Percentiles rank a stretch among this genome's conserved stretches.
Conservation (phyloP, 2,329 filamentous ascomycete genomes). For the Juglanconis juglandina region DNA sequence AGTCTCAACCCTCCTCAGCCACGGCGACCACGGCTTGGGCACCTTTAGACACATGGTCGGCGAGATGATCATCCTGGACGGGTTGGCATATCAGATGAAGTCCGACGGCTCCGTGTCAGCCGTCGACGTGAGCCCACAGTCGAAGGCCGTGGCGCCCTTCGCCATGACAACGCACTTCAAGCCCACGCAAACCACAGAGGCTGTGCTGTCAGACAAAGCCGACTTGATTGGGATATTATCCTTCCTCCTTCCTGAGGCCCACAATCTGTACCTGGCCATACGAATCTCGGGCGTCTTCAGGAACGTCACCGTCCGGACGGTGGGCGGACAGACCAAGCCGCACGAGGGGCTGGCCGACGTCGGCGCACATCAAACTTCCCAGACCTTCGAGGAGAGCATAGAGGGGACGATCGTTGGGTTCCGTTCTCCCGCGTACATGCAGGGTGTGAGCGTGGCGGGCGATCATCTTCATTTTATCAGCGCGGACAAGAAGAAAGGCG, state of each 20-base stretch:
- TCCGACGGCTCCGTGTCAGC: constrained; percentile 28
- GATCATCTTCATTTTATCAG: constrained; percentile 34
- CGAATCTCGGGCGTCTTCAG: constrained; percentile 29
- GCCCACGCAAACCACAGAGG: constrained; percentile 20
- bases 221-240: constrained; percentile 25
- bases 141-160: constrained; percentile 29
- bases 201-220: constrained; percentile 26
- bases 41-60: constrained; percentile 33
- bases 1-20: constrained; percentile 25
- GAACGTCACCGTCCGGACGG: constrained; percentile 29
- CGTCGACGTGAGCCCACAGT: constrained; percentile 21
- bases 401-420: constrained; percentile 32
- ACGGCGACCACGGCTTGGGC: constrained; percentile 34
- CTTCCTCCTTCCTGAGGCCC: constrained; percentile 22
- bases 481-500: constrained; percentile 28
- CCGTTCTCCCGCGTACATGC: constrained; percentile 29
- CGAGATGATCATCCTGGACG: constrained; percentile 34
- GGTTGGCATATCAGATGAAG: constrained; percentile 33
- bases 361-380: constrained; percentile 26
- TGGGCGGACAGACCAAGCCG: constrained; percentile 27
- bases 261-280: constrained; percentile 30
- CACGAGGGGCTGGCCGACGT: constrained; percentile 28
- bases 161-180: constrained; percentile 31
- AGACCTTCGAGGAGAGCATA: constrained; percentile 24
- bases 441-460: constrained; percentile 32